Evolutionary conservation across 148 eudicot species (phyloP), one percentile per base, ranked within the genome.

Genomic region (Dianthus caryophyllus): DNA sequence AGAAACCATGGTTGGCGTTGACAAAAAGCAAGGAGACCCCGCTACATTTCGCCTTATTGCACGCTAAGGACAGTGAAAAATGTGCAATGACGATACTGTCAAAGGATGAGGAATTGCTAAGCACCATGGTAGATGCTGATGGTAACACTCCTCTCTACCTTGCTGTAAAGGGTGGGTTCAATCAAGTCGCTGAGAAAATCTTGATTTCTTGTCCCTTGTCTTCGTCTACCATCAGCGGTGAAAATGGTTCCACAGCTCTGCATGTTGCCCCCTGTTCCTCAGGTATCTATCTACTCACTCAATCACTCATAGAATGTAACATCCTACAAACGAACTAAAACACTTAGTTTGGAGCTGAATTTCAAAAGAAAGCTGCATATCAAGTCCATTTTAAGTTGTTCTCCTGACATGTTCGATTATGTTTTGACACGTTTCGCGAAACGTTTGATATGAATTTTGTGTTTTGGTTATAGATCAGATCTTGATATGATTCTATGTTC

Each of bases 1-100:
- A 9, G 2, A 67, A 66, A 50, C 71, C 71, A n/a, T 67, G 71
- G 71, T 33, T 67, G 17, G 71, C 61, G 13, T 8, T 9, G 56
- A 48, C 24, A 0, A 0, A 15, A 6, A 1, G 9, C 1, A 22
- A 50, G 9, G 18, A 29, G 22, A 67, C 71, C 5, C 31, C 73
- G 12, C 36, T 70, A 38, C 66, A 22, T 25, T 0, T 10, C 38
- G 67, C 48, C 13, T 5, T 62, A 6, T 5, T 20, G 25, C 17
- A 4, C 15, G 33, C 26, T 5, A 14, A 31, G 24, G 46, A 25
- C 6, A 7, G 39, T 9, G 48, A 61, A n/a, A 33, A 22, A 1
- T 20, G 50, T 38, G 67, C 74, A 2, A 30, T 61, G 67, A 33
- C 61, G 26, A 15, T 71, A 22, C 5, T 62, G 59, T 50, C 47